Evolutionary conservation across 352 stramenopile species (phyloP).

Genomic region (Pythium sukuiense): DNA sequence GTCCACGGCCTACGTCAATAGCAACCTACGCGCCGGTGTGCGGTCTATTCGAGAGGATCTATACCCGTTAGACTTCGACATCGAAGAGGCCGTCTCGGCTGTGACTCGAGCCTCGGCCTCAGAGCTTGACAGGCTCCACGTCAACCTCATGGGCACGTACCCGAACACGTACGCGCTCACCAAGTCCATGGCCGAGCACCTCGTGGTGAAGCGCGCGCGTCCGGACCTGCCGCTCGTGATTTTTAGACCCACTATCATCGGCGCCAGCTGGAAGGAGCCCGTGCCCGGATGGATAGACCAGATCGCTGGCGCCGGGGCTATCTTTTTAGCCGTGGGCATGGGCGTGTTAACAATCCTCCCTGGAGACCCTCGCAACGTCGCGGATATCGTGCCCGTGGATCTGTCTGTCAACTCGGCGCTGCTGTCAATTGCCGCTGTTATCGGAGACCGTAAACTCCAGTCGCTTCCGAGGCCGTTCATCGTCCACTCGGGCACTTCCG

Average conservation of each 20-base stretch:
- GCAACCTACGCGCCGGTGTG: constrained; percentile 58
- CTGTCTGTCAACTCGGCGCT: constrained; percentile 79
- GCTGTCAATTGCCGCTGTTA: constrained; percentile 44
- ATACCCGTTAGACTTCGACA: constrained; percentile 87
- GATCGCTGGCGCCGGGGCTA: constrained; percentile 71
- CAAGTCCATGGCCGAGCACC: constrained; percentile 87
- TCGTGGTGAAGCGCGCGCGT: constrained; percentile 51
- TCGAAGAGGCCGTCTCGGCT: constrained; percentile 57
- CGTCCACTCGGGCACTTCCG: constrained; percentile 77
- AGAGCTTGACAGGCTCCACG: constrained; percentile 61
- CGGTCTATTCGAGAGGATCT: constrained; percentile 60
- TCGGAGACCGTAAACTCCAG: constrained; percentile 4
- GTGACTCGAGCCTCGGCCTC: constrained; percentile 50
- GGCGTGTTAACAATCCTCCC: constrained; percentile 83
- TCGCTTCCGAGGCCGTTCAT: constrained; percentile 36
- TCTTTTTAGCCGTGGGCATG: constrained; percentile 77
- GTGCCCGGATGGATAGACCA: constrained; percentile 84
- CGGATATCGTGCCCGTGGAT: constrained; percentile 83
- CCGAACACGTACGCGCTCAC: constrained; percentile 90
- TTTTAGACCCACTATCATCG: constrained; percentile 85
- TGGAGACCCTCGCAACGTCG: constrained; percentile 74
- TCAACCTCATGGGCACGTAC: constrained; percentile 87
- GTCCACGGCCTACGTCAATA: constrained; percentile 86
- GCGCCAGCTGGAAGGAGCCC: constrained; percentile 84
- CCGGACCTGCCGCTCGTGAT: constrained; percentile 65